Base-by-base conservation (phyloP, 306 rosid species). In the Myrica gale region DNA sequence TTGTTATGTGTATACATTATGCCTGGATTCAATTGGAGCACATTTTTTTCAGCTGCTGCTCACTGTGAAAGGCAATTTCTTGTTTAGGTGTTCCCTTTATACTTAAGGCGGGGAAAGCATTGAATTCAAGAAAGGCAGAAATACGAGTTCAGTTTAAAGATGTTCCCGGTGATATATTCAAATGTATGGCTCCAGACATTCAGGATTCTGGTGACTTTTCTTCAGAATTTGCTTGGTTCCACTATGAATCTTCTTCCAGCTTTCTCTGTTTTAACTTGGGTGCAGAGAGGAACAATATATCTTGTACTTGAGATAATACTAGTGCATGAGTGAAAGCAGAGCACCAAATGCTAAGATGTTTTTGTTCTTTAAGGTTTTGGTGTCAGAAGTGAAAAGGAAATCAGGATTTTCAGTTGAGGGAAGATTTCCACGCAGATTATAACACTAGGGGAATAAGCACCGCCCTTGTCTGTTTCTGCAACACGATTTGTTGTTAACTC, bases 121-220 rank as follows among this genome's bases (percentile, higher is more conserved):
- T 95, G 63, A 86, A 68, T 74, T 83, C 99, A 45, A 85, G 96
- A 66, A 95, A 95, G 88, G 98, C 99, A 19, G 99, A 95, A 48
- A 89, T 95, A 72, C 86, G 99, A 81, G 81, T 95, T 87, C 99
- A 95, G 82, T 90, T 95, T 80, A 95, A 92, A 90, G 99, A 95
- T 84, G 98, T 92, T 60, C 98, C 99, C 23, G 99, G 99, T 79
- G 99, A 95, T 84, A 92, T 95, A 84, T 95, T 92, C 87, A 88
- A 76, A 89, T 89, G 99, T 95, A 92, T 75, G 93, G 60, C 51
- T 67, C 77, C 57, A 17, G n/a, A 78, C 73, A 82, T 67, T 76
- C 75, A 20, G 23, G 68, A 73, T 15, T 60, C 39, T 81, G 45
- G 20, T 69, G 55, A 68, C 74, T 63, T 83, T 11, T 61, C 82